phyloP scores from a whole-genome alignment of 495 filamentous ascomycete species.

The Aspergillus cristatus region DNA sequence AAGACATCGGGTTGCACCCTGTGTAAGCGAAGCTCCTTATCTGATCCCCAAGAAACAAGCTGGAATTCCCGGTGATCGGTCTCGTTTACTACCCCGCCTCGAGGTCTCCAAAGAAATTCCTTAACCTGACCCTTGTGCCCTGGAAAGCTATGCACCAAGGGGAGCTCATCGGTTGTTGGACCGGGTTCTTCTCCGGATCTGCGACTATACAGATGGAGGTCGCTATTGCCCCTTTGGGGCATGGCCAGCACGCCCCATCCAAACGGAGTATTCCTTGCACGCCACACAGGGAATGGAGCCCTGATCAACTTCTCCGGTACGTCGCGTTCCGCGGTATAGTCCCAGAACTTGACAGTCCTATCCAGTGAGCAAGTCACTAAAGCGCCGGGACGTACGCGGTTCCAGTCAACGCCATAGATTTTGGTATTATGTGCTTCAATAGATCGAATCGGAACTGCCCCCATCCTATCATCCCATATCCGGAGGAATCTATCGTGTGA shows the following conservation, averaged over 20 bases:
- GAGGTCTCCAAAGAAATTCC: slow-evolving; percentile 85
- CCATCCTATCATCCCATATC: slow-evolving; percentile 85
- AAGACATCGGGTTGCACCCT: slow-evolving; percentile 56
- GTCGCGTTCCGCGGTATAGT: slow-evolving; percentile 56
- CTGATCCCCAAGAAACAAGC: slow-evolving; percentile 85
- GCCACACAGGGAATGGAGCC: slow-evolving; percentile 83
- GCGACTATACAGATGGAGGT: slow-evolving; percentile 81
- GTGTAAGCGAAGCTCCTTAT: slow-evolving; percentile 74
- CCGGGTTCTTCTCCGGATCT: slow-evolving; percentile 31
- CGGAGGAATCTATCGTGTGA: slow-evolving; percentile 79
- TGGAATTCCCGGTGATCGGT: slow-evolving; percentile 88
- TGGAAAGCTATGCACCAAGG: slow-evolving; percentile 61
- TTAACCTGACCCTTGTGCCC: slow-evolving; percentile 83
- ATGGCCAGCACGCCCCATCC: slow-evolving; percentile 81
- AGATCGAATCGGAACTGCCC: slow-evolving; percentile 67
- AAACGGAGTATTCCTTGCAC: slow-evolving; percentile 90
- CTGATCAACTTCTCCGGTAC: slow-evolving; percentile 63
- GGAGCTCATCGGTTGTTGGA: slow-evolving; percentile 20
- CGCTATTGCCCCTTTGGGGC: slow-evolving; percentile 78
- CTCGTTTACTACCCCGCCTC: slow-evolving; percentile 60
- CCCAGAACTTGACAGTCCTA: slow-evolving; percentile 91
- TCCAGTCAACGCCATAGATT: slow-evolving; percentile 95
- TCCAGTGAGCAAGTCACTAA: slow-evolving; percentile 86
- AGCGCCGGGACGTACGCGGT: slow-evolving; percentile 58
- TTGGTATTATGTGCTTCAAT: slow-evolving; percentile 90